Evolutionary conservation across 345 rosid genomes (phyloP), one percentile per base, ranked within the genome.

Genomic region (Eucalyptus decipiens): DNA sequence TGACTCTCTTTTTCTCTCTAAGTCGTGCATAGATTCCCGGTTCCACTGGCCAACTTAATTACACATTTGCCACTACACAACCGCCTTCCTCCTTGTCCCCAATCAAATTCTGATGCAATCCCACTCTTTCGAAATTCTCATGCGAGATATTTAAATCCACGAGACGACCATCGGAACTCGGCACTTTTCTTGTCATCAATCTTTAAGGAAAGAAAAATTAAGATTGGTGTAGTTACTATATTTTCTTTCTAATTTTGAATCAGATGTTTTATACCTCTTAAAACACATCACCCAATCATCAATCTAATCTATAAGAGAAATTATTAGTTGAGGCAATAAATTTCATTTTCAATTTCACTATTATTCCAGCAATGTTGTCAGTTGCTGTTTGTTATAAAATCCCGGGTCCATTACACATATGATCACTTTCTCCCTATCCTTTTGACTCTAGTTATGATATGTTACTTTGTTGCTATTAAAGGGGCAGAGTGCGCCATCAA

Each of bases 251-350:
- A 8, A 21, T 54, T 54, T 54, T 21, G 60, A 0, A 23, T 54
- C 0, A 54, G 5, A 54, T 54, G 1, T 54, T 54, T 54, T 54
- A 9, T 54, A 9, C 0, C 28, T 54, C 24, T 54, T 54, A 54
- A 54, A 9, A 23, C 60, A 54, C 11, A 21, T 3, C 1, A 54
- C 28, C 0, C 2, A 23, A 0, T 54, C 0, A 21, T 54, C 60
- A 9, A 21, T 54, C 26, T 54, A 5, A 54, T 8, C 26, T 21
- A 19, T 54, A 54, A 54, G 28, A 9, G 28, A 54, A 54, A 54
- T 54, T 54, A 54, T 21, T 54, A 54, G 28, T 21, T 54, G 26
- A 9, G 14, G 32, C 32, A 60, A 28, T 12, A 12, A 30, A 60
- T 60, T 24, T 60, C 67, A 60, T 60, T 60, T 60, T 13, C 17